A percentile compares a stretch with the other conserved stretches of the same genome.
These are phyloP conservation scores for Phoenix roebelenii DNA, from an alignment of 176 grass and related monocot species.

Conservation along the genomic window DNA sequence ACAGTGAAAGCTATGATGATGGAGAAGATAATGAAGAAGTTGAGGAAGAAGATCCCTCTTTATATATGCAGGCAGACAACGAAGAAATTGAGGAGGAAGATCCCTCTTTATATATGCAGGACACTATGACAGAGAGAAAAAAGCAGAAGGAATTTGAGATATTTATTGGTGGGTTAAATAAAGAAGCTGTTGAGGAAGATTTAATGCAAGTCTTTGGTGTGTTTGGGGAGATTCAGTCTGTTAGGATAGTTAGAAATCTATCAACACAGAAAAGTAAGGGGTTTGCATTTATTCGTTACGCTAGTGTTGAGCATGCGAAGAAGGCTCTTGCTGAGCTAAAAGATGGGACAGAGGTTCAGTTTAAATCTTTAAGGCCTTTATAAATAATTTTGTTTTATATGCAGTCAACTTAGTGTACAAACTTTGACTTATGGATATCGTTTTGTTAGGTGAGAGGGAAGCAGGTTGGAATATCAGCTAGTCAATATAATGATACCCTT, in stretches of 20 bases:
- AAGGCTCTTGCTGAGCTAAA: constrained; percentile 67
- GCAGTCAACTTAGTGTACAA: constrained; percentile 7
- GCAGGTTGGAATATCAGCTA: constrained; percentile 51
- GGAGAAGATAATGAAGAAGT: neutral
- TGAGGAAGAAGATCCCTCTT: constrained; percentile 28
- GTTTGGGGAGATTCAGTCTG: constrained; percentile 61
- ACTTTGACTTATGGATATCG: constrained; percentile 17
- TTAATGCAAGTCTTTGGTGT: constrained; percentile 41
- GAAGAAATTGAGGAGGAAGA: constrained; percentile 21
- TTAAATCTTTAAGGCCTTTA: constrained; percentile 14
- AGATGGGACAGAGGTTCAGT: constrained; percentile 62
- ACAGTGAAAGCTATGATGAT: constrained; percentile 6
- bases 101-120: constrained; percentile 18
- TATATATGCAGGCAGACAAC: constrained; percentile 2
- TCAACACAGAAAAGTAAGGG: constrained; percentile 38
- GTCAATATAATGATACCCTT: constrained; percentile 44
- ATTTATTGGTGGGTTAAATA: constrained; percentile 58
- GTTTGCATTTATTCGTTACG: constrained; percentile 61
- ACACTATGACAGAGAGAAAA: constrained; percentile 20
- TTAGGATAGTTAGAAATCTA: constrained; percentile 38
- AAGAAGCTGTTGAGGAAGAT: constrained; percentile 50
- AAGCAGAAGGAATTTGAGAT: constrained; percentile 39
- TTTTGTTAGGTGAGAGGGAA: constrained; percentile 70
- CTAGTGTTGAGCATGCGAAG: constrained; percentile 37
- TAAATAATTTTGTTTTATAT: constrained; percentile 10